Evolutionary conservation across 345 rosid genomes (phyloP).

Genomic region (Erysimum cheiranthoides): DNA sequence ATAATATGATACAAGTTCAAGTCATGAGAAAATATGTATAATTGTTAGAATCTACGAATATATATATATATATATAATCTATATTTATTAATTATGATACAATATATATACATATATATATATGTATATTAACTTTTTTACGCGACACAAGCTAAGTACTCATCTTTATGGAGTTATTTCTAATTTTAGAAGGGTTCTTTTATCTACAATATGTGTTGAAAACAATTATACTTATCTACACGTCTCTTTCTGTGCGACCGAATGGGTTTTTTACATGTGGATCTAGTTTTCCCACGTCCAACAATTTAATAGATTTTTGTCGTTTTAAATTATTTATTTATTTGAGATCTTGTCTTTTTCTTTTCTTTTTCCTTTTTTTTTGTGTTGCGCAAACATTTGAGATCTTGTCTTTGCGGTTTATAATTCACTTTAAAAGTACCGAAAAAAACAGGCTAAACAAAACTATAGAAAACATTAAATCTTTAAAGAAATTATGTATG

Average conservation of each 20-base stretch:
- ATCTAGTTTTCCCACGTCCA: slow-evolving; percentile 17
- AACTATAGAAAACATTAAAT: neutral
- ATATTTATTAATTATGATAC: too few relatives aligned
- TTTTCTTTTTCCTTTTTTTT: neutral
- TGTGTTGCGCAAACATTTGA: neutral
- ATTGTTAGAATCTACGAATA: too few relatives aligned
- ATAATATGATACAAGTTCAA: too few relatives aligned
- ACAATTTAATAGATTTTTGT: slow-evolving; percentile 12
- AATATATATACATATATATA: too few relatives aligned
- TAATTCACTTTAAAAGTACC: neutral
- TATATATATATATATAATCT: too few relatives aligned
- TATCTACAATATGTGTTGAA: too few relatives aligned
- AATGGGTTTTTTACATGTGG: slow-evolving; percentile 29
- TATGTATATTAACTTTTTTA: too few relatives aligned
- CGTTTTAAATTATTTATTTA: neutral
- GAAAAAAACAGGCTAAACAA: neutral
- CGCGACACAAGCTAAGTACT: too few relatives aligned
- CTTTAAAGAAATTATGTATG: neutral
- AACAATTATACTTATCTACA: too few relatives aligned
- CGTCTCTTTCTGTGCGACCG: slow-evolving; percentile 6
- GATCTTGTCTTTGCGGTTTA: neutral
- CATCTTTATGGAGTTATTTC: too few relatives aligned
- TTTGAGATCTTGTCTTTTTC: slow-evolving; percentile 12
- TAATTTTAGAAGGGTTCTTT: too few relatives aligned
- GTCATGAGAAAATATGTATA: too few relatives aligned